Evolutionary conservation across 495 filamentous ascomycete species (phyloP), one percentile per base, ranked within the genome.

Genomic region (Bacidia rubella): DNA sequence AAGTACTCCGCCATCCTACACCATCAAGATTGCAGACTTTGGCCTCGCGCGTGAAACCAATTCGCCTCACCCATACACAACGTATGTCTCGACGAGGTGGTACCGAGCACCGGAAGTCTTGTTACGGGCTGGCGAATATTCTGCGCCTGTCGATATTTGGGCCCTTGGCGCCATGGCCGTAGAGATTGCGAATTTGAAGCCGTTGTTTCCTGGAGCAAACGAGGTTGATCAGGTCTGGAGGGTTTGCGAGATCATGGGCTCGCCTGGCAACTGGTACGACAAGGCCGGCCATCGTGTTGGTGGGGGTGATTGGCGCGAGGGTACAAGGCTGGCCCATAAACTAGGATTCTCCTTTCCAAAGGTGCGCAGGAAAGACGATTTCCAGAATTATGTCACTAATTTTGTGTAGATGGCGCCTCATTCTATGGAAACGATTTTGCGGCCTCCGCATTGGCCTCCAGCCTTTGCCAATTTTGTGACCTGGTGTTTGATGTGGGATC

Each of bases 401-500:
- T 41, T 49, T 48, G 22, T 23, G 42, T 27, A 92, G 83, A 99
- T 99, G 93, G 88, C 92, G 39, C 93, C 93, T 20, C 90, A 96
- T 63, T 78, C 90, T 3, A 92, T 99, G 85, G 92, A 96, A 55
- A 87, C 85, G 24, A 93, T 97, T 57, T 75, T 97, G 3, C 86
- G 87, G 57, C 60, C 83, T 3, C 88, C 93, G 12, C 85, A 92
- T 62, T 99, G 93, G 93, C 92, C 93, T 2, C 70, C 81, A 1
- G 85, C 87, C 29, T 75, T 99, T 25, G 82, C 80, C 58, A 76
- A 89, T 25, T 96, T 99, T 61, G 93, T 99, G 46, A 97, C 93
- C 1, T 95, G 89, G 90, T 99, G 93, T 70, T 68, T 99, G 54
- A 95, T 97, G 92, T 99, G 93, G 93, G 93, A 99, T 68, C 93